These are phyloP conservation scores for Podospora conica DNA, from an alignment of 495 filamentous ascomycete genomes.

Conservation along the genomic window DNA sequence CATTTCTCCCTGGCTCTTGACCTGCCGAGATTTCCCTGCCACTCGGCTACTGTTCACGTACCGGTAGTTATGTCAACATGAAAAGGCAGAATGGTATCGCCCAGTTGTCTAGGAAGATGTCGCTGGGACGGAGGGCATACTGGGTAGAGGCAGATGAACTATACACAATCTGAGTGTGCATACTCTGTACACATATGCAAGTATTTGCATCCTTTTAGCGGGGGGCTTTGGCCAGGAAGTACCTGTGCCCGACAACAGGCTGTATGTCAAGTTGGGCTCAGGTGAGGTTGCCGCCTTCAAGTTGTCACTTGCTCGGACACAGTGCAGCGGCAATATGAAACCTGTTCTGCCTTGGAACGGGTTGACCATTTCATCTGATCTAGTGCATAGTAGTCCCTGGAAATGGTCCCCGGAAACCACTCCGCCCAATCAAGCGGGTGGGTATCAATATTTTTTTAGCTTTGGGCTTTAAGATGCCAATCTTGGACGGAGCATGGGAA, in stretches of 20 bases:
- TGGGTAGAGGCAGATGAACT: no score
- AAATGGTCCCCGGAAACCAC: not conserved
- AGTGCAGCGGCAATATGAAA: not conserved
- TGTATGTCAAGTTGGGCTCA: not conserved
- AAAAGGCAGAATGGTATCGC: no score
- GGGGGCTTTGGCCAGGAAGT: not conserved
- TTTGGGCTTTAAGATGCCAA: no score
- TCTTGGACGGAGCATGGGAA: not conserved
- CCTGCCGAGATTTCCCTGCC: no score
- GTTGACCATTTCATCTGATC: not conserved
- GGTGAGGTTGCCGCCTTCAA: not conserved
- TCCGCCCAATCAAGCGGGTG: not conserved
- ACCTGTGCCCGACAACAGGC: not conserved
- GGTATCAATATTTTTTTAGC: not conserved
- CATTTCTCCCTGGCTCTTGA: no score
- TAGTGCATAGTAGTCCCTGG: not conserved
- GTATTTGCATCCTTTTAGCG: no score
- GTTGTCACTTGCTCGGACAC: not conserved
- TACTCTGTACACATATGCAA: no score
- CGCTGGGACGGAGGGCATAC: no score
- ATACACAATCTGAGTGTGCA: no score
- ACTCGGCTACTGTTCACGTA: no score
- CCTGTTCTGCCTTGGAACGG: not conserved
- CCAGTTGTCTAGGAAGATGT: no score
- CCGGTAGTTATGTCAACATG: no score